Evolutionary conservation across 306 rosid genomes (phyloP), one percentile per base, ranked within the genome.

Genomic region (Castanea crenata): DNA sequence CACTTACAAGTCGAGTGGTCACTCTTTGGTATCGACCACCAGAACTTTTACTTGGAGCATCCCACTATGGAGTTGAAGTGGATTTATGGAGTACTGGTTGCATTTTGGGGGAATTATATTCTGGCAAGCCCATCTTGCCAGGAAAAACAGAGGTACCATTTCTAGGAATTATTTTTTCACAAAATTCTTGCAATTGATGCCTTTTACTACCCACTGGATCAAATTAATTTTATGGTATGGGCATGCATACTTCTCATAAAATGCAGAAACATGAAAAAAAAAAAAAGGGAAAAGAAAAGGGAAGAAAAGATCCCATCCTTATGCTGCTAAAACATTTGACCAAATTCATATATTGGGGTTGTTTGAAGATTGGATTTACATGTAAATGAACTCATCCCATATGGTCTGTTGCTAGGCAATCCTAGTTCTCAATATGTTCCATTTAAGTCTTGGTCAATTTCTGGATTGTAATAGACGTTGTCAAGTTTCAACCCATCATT

Each of bases 11-110:
- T 74, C 97, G 97, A 19, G 99, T 94, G 61, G 97, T 94, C 74
- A 94, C 99, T 80, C 89, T 94, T 34, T 94, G 97, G 99, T 94
- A 94, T 82, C 85, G 99, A 79, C 99, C 99, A 23, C 99, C 99
- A 20, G 99, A 94, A 75, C 99, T 94, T 80, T 79, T 94, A 77
- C 95, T 94, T 72, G 99, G 99, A 83, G 94, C 92, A 62, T 88
- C 99, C 46, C 86, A 81, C 63, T 94, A 94, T 77, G 97, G 95
- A 55, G 99, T 90, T 84, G 97, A 88, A 2, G 99, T 94, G 80
- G 99, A 94, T 82, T 77, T 94, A 81, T 94, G 99, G 99, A 94
- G 99, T 74, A 65, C 91, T 3, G 99, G 99, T 83, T 94, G 99
- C 88, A 91, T 94, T 85, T 88, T 94, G 31, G 99, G 97, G 59